Conservation (phyloP, 345 rosid species). For the Carallia brachiata region DNA sequence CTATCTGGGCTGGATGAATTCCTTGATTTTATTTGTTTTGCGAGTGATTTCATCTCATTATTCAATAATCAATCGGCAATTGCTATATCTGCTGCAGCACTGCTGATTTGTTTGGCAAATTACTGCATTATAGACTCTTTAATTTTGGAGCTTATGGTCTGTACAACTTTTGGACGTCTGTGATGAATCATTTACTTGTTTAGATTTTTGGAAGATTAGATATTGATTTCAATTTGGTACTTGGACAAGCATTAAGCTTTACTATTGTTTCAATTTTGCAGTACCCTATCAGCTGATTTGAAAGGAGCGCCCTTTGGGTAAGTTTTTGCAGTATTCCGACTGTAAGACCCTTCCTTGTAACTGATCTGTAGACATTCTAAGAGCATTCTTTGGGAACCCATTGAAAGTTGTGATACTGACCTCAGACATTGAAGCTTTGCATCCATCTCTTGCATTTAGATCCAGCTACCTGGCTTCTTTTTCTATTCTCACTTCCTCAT, state of each 20-base stretch:
- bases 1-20: too few relatives aligned
- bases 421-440: neutral
- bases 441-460: neutral
- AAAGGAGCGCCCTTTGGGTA: constrained; percentile 88
- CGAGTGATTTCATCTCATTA: too few relatives aligned
- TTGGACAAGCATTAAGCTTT: neutral
- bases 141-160: too few relatives aligned
- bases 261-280: constrained; percentile 36
- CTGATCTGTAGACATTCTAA: neutral
- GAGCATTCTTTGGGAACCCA: too few relatives aligned
- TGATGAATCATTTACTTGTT: neutral
- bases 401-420: too few relatives aligned
- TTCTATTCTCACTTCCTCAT: neutral
- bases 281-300: constrained; percentile 65
- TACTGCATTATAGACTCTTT: too few relatives aligned
- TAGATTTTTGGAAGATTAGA: neutral
- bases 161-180: neutral
- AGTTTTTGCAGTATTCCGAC: constrained; percentile 1
- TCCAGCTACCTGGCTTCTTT: neutral
- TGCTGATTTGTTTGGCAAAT: neutral
- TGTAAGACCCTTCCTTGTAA: neutral
- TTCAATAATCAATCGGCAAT: neutral
- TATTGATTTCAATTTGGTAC: neutral
- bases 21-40: too few relatives aligned
- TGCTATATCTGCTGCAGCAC: neutral